Evolutionary conservation across 441 rosid genomes (phyloP).

Genomic region (Erodium moschatum): DNA sequence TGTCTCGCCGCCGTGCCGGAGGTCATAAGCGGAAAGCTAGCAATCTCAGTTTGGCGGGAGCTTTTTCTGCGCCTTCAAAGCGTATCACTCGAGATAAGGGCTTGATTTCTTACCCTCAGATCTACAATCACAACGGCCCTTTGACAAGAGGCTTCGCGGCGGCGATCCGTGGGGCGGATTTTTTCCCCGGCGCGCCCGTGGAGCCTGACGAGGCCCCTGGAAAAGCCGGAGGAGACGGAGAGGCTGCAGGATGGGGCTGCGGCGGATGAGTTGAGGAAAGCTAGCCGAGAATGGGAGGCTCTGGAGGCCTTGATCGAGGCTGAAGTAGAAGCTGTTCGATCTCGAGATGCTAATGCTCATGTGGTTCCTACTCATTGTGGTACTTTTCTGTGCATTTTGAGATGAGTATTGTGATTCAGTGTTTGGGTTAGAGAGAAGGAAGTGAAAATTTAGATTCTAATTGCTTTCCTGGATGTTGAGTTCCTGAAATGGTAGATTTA

Average conservation of each 20-base stretch:
- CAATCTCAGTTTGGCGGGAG: conserved; percentile 32
- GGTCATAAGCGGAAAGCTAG: conserved; percentile 61
- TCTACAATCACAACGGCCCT: conserved; percentile 60
- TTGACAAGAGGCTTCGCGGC: conserved; percentile 36
- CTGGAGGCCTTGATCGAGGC: conserved; percentile 66
- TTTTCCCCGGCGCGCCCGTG: conserved; percentile 17
- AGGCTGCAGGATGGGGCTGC: conserved; percentile 4
- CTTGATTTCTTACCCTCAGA: conserved; percentile 40
- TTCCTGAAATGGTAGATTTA: background rate
- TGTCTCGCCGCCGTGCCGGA: conserved; percentile 66
- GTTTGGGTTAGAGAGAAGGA: background rate
- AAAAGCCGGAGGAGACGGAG: conserved; percentile 34
- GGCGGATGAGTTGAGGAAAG: conserved; percentile 36
- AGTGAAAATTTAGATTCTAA: background rate
- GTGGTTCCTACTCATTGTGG: conserved; percentile 30
- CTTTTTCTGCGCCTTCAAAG: conserved; percentile 56
- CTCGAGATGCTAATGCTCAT: conserved; percentile 63
- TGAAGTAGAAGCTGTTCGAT: conserved; percentile 68
- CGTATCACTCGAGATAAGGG: conserved; percentile 74
- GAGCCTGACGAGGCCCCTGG: too few species aligned
- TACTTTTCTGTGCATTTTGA: too few species aligned
- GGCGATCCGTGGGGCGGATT: conserved; percentile 7
- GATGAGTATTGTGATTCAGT: background rate
- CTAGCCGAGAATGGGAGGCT: conserved; percentile 60
- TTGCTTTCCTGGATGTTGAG: background rate